Percentiles rank a stretch among this genome's conserved stretches.
These are phyloP conservation scores for Phytophthora aleatoria DNA, from an alignment of 352 stramenopile genomes.

Conservation along the genomic window DNA sequence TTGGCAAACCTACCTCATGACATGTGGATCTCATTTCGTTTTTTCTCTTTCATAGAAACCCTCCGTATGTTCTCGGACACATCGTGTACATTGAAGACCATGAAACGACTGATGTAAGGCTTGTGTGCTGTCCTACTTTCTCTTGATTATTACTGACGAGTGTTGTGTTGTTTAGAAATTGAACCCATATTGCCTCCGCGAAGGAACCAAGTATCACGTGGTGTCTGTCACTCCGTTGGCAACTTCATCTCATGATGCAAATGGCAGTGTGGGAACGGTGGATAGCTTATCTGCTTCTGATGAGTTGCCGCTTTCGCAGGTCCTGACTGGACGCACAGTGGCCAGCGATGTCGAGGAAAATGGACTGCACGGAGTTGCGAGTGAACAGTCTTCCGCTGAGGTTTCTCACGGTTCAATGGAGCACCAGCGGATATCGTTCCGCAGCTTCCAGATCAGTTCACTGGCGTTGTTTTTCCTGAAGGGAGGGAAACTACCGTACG, in stretches of 20 bases:
- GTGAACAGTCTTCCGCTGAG: conserved; percentile 15
- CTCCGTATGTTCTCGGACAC: conserved; percentile 75
- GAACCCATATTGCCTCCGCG: conserved; percentile 74
- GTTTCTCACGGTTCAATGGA: conserved; percentile 29
- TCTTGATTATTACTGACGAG: background rate
- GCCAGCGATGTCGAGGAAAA: conserved; percentile 35
- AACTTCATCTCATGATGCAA: conserved; percentile 45
- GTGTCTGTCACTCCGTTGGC: conserved; percentile 71
- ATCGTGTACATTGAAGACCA: conserved; percentile 87
- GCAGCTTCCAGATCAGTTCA: conserved; percentile 83
- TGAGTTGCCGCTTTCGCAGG: conserved; percentile 68
- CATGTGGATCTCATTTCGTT: background rate
- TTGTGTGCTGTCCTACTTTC: background rate
- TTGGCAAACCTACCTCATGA: background rate
- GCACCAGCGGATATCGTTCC: conserved; percentile 80
- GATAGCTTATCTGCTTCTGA: conserved; percentile 44
- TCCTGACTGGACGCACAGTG: conserved; percentile 54
- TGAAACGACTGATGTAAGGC: conserved; percentile 55
- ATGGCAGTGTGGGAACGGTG: conserved; percentile 29
- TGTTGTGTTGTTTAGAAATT: conserved; percentile 29
- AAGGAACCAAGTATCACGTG: conserved; percentile 76
- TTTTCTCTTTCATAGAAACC: conserved; percentile 45
- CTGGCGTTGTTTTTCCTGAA: conserved; percentile 82
- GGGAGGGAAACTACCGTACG: conserved; percentile 74
- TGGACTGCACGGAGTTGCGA: conserved; percentile 31